A percentile compares a stretch with the other conserved stretches of the same genome.
Conservation (phyloP, 2,329 filamentous ascomycete genomes). For the Beauveria asiatica region DNA sequence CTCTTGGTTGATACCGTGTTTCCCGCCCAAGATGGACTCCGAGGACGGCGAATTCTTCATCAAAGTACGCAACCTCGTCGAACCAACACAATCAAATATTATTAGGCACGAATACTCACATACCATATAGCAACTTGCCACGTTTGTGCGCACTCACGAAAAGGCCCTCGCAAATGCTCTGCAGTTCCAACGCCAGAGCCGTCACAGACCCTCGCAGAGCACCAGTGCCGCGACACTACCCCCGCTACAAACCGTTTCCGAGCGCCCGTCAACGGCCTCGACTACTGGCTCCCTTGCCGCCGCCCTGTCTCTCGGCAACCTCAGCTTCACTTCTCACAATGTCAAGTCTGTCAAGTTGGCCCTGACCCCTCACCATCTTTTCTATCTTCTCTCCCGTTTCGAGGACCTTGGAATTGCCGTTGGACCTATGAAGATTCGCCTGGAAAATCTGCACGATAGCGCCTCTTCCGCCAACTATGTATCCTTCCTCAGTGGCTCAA, state of each 20-base stretch:
- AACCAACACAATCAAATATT: background rate
- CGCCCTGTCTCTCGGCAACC: conserved; percentile 75
- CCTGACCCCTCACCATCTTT: conserved; percentile 90
- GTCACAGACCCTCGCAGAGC: conserved; percentile 61
- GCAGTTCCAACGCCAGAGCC: conserved; percentile 65
- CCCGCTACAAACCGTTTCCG: conserved; percentile 49
- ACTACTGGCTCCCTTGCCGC: conserved; percentile 70
- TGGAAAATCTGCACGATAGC: conserved; percentile 90
- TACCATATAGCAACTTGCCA: conserved; percentile 71
- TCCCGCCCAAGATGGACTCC: conserved; percentile 63
- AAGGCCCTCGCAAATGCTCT: conserved; percentile 94
- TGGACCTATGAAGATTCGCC: conserved; percentile 88
- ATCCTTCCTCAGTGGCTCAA: conserved; percentile 75
- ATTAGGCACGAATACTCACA: conserved; percentile 23
- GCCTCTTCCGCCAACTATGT: conserved; percentile 86
- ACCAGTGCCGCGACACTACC: conserved; percentile 49
- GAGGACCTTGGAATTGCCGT: conserved; percentile 86
- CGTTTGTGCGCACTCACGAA: conserved; percentile 94
- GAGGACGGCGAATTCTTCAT: conserved; percentile 87
- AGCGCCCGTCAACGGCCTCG: conserved; percentile 57
- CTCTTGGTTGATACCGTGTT: conserved; percentile 23
- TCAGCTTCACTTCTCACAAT: conserved; percentile 76
- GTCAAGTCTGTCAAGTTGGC: conserved; percentile 87
- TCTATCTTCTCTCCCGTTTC: conserved; percentile 91
- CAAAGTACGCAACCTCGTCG: conserved; percentile 49